phyloP scores from a whole-genome alignment of 345 rosid genomes.

The Laguncularia racemosa region DNA sequence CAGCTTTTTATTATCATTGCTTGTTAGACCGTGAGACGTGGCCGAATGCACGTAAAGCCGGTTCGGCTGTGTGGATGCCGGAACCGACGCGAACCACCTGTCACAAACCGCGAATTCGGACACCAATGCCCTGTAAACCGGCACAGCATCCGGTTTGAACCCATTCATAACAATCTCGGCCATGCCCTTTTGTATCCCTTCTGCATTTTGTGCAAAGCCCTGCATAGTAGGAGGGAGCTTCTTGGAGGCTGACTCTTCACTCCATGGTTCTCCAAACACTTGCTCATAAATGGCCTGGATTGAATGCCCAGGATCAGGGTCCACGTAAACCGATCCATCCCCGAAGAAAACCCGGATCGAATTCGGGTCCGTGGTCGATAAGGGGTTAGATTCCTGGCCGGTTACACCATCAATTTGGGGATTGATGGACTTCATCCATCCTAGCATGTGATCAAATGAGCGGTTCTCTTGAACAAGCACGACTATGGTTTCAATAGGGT shows the following conservation, averaged over 20 bases:
- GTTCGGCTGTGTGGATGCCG: conserved; percentile 15
- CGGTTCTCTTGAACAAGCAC: conserved; percentile 85
- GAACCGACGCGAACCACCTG: conserved; percentile 12
- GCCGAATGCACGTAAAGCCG: conserved; percentile 15
- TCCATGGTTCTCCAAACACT: conserved; percentile 70
- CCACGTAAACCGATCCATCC: conserved; percentile 49
- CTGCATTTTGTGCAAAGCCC: conserved; percentile 16
- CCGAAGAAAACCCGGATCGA: conserved; percentile 31
- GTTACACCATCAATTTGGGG: conserved; percentile 66
- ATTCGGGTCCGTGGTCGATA: conserved; percentile 38
- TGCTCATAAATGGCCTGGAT: conserved; percentile 84
- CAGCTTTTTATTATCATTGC: conserved; percentile 10
- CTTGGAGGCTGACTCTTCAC: conserved; percentile 23
- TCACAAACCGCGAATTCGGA: conserved; percentile 14
- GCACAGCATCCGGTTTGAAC: conserved; percentile 6
- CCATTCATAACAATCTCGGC: conserved; percentile 14
- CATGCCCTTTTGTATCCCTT: conserved; percentile 8
- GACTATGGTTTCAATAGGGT: conserved; percentile 74
- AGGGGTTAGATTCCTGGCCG: conserved; percentile 57
- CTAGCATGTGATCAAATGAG: conserved; percentile 84
- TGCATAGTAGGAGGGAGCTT: conserved; percentile 17
- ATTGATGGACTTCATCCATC: conserved; percentile 75
- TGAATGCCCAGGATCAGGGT: conserved; percentile 81
- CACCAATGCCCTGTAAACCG: conserved; percentile 14
- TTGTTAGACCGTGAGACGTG: conserved; percentile 14